Evolutionary conservation across 2,329 filamentous ascomycete species (phyloP).

Genomic region (Talaromyces sp.): DNA sequence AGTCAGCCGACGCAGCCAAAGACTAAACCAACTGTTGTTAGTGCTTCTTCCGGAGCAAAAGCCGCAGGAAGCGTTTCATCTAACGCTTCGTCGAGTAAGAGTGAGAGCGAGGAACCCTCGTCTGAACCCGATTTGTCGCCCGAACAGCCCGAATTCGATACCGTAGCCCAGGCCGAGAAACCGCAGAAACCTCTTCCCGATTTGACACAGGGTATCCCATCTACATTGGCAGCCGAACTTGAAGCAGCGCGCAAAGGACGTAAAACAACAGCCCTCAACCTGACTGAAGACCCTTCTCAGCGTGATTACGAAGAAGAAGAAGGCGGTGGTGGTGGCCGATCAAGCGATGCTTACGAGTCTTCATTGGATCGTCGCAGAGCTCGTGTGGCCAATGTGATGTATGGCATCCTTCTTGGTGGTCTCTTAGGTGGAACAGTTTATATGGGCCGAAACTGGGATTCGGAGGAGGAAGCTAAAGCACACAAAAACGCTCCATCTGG

Average conservation of each 20-base stretch:
- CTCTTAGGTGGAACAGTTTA: slow-evolving; percentile 61
- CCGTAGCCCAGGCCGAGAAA: slow-evolving; percentile 26
- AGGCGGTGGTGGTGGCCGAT: slow-evolving; percentile 58
- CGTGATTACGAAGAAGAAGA: slow-evolving; percentile 46
- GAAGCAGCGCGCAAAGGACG: slow-evolving; percentile 40
- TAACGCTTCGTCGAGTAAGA: neutral
- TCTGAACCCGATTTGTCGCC: slow-evolving; percentile 19
- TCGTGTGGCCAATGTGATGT: slow-evolving; percentile 69
- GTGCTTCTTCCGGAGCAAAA: neutral
- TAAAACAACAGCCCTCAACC: slow-evolving; percentile 41
- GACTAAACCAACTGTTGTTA: neutral
- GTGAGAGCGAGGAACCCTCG: slow-evolving; percentile 21
- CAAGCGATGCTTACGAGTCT: slow-evolving; percentile 79
- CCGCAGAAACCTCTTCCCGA: slow-evolving; percentile 65
- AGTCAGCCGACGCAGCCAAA: slow-evolving; percentile 5
- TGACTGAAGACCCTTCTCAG: slow-evolving; percentile 48
- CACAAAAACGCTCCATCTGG: slow-evolving; percentile 73
- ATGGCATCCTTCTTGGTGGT: slow-evolving; percentile 55
- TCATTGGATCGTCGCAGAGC: slow-evolving; percentile 80
- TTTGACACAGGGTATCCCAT: slow-evolving; percentile 89
- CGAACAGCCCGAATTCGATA: slow-evolving; percentile 39
- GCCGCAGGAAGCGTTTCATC: neutral
- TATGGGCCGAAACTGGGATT: slow-evolving; percentile 82
- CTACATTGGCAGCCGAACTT: slow-evolving; percentile 76
- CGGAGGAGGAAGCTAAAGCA: slow-evolving; percentile 62